Base-by-base conservation (phyloP, 2,329 filamentous ascomycete genomes). In the Alternaria sp. region DNA sequence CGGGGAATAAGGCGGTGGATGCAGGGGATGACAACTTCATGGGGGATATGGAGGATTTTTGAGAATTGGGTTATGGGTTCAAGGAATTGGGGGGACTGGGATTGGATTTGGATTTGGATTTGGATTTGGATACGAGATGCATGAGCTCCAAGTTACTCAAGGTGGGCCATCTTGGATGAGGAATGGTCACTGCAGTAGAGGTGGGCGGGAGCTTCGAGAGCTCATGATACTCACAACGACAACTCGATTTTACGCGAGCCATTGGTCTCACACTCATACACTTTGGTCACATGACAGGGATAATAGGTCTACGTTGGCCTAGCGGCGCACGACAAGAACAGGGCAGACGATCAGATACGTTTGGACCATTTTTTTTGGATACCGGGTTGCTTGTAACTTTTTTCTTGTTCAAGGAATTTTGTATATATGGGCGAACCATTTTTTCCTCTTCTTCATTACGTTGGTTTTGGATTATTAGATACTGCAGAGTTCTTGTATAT, bases 11-110 rank as follows among this genome's bases (percentile, higher is more conserved):
- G 31, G 31, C 39, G 9, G 28, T 23, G 29, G 53, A 56, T 28
- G 17, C 33, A 4, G 39, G 37, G 21, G 55, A 58, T 4, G 55
- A 58, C 17, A 49, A 53, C 21, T 58, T 58, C 51, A 72, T 76
- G 49, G 74, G 74, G 17, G 66, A 65, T 28, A 76, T 77, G 73
- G 74, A 77, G 45, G 74, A 65, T 13, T 71, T 76, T 58, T 76
- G 56, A 69, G 37, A 34, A 34, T 40, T 31, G 42, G 34, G 26
- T 21, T 21, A 51, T 24, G 40, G n/a, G 39, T 13, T 7, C 10
- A 31, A 4, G 34, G 13, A 17, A 26, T 23, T 34, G 26, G 7
- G 5, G 11, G n/a, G n/a, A n/a, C n/a, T n/a, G n/a, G n/a, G 17
- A 17, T 2, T 17, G 17, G 17, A 2, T 1, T 17, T 17, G 17